These are phyloP conservation scores for Pleurotus salmoneostramineus DNA, from an alignment of 768 basidiomycete species.

Conservation along the genomic window DNA sequence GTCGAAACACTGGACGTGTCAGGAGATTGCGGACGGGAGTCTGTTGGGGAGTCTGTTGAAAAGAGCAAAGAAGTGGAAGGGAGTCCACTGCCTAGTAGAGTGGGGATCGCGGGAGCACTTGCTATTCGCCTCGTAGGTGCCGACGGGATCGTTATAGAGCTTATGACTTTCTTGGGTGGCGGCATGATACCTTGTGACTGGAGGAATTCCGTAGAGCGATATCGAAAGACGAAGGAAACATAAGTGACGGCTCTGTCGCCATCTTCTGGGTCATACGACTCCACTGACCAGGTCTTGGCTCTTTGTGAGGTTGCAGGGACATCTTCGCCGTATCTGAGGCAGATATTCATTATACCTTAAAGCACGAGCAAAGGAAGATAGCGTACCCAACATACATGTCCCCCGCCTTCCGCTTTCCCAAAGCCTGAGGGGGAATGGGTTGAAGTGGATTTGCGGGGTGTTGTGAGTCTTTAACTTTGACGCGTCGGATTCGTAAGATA, in stretches of 20 bases:
- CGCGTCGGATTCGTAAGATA: constrained; percentile 43
- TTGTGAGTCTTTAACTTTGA: constrained; percentile 26
- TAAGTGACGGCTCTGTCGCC: constrained; percentile 40
- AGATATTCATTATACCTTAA: background rate
- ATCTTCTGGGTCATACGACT: constrained; percentile 35
- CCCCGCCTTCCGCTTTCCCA: constrained; percentile 34
- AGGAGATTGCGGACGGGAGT: no score
- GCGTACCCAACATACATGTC: constrained; percentile 47
- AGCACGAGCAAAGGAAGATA: background rate
- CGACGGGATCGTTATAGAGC: constrained; percentile 11
- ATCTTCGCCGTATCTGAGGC: constrained; percentile 47
- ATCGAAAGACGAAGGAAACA: constrained; percentile 67
- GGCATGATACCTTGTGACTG: constrained; percentile 48
- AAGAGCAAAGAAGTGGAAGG: background rate
- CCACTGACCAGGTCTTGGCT: constrained; percentile 50
- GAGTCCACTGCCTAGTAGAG: background rate
- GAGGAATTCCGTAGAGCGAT: constrained; percentile 54
- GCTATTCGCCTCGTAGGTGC: constrained; percentile 31
- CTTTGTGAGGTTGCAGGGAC: constrained; percentile 32
- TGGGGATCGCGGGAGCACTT: constrained; percentile 26
- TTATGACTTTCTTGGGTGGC: constrained; percentile 15
- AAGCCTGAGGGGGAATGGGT: constrained; percentile 25
- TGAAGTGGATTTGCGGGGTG: constrained; percentile 41
- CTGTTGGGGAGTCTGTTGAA: background rate
- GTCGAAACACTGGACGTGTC: no score